Conservation (phyloP, 495 filamentous ascomycete genomes). For the Lepidopterella palustris region DNA sequence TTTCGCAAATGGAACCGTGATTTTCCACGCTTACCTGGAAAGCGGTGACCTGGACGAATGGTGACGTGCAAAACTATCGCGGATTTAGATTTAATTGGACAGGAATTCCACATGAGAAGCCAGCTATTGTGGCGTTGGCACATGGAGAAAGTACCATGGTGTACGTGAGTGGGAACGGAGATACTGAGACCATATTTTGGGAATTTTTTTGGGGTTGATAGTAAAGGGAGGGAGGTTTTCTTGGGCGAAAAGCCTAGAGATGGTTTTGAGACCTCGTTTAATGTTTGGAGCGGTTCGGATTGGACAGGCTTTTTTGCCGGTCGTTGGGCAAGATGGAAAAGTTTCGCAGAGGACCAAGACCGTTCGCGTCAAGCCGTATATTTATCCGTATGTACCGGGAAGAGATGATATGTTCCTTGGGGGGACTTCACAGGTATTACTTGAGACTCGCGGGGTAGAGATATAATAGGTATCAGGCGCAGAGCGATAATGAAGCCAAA, state of each 20-base stretch:
- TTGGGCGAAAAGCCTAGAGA: conserved; percentile 35
- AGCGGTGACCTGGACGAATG: conserved; percentile 1
- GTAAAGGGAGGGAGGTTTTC: conserved; percentile 33
- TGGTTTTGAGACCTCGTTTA: conserved; percentile 41
- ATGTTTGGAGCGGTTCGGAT: conserved; percentile 7
- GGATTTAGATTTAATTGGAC: conserved; percentile 26
- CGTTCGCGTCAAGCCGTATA: not conserved
- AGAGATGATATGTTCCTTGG: not conserved
- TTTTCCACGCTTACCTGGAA: conserved; percentile 23
- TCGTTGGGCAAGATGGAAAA: conserved; percentile 6
- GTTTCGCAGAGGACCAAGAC: conserved; percentile 3
- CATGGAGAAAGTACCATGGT: conserved; percentile 31
- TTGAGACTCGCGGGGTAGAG: too few relatives aligned
- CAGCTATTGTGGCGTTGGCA: conserved; percentile 33
- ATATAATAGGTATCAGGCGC: too few relatives aligned
- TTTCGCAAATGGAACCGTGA: conserved; percentile 26
- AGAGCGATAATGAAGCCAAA: too few relatives aligned
- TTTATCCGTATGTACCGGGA: not conserved
- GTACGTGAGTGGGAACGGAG: conserved; percentile 44
- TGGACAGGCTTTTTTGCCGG: conserved; percentile 5
- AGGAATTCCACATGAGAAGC: conserved; percentile 18
- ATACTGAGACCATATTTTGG: conserved; percentile 39
- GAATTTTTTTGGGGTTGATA: conserved; percentile 36
- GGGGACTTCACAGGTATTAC: too few relatives aligned
- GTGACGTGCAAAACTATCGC: conserved; percentile 26